Evolutionary conservation across 140 eudicot genomes (phyloP), one percentile per base, ranked within the genome.

Genomic region (Flaveria floridana): DNA sequence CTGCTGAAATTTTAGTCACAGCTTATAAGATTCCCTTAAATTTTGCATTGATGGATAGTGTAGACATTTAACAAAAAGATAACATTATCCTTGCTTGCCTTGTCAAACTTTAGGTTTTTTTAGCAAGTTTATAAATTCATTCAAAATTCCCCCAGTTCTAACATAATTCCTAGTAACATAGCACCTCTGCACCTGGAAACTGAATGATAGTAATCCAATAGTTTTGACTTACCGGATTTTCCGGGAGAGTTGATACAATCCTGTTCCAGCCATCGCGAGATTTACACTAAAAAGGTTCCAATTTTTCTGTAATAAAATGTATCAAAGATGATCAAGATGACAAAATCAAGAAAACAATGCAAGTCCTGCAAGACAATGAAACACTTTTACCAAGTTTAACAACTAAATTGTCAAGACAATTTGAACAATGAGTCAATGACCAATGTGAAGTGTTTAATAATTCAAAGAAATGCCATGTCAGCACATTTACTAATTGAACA

Each of bases 231-330:
- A 93, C 97, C 85, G 73, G 68, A 93, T 85, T 74, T 93, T 93
- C 53, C 98, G 78, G 52, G 95, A 74, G 68, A 93, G 93, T 72
- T 93, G 98, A 76, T 93, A 93, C 50, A 93, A 57, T 61, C 98
- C 98, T 28, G 98, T 93, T 59, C 89, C 93, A 21, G 91, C 95
- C 98, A 93, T 87, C 10, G 96, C 97, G 28, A 93, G 84, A 76
- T 93, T 93, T 67, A 93, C 98, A 62, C 96, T 87, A 70, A 93
- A 86, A 61, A 93, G 98, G 80, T 93, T 93, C 98, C 98, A 93
- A 84, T 93, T 93, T 72, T 93, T 93, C 98, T 93, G 98, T 82
- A 85, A 64, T 62, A 41, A 78, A 72, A 28, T 26, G 28, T 55
- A 75, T 21, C 56, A 81, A 62, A 4, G 4, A 79, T 64, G 39